phyloP scores from a whole-genome alignment of 164 flowering plant genomes.

The Magnolia sinica region DNA sequence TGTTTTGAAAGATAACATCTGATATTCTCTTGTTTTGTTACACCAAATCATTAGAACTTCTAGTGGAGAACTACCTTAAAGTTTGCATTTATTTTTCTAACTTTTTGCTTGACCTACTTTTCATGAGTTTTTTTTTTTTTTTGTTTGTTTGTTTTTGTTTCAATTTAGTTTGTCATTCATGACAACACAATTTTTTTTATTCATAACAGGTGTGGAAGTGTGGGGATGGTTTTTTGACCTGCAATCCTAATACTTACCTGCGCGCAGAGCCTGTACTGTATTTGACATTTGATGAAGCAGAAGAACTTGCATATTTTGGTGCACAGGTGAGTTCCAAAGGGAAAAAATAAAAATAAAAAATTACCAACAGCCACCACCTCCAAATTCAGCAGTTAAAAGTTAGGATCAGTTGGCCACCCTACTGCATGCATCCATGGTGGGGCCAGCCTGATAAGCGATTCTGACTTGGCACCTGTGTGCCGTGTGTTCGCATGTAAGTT shows the following conservation, averaged over 20 bases:
- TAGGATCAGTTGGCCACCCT: too few species aligned
- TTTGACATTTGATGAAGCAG: constrained; percentile 94
- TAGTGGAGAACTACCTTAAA: background rate
- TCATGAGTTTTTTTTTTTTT: background rate
- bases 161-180: background rate
- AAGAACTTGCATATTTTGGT: constrained; percentile 95
- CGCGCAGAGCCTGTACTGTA: constrained; percentile 71
- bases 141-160: too few species aligned
- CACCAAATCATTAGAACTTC: background rate
- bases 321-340: constrained; percentile 60
- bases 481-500: too few species aligned
- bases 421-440: too few species aligned
- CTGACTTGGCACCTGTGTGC: too few species aligned
- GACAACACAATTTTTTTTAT: background rate
- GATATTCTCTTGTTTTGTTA: too few species aligned
- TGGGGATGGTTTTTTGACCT: constrained; percentile 93
- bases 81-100: background rate
- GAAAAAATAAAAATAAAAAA: too few species aligned
- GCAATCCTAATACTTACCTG: constrained; percentile 81
- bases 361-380: too few species aligned
- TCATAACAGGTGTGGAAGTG: constrained; percentile 87
- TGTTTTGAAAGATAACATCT: too few species aligned
- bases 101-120: background rate
- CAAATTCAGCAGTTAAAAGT: too few species aligned
- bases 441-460: too few species aligned